Percentiles rank a stretch among this genome's conserved stretches.
phyloP scores from a whole-genome alignment of 202 grass and related monocot genomes.

The Miscanthus sacchariflorus region DNA sequence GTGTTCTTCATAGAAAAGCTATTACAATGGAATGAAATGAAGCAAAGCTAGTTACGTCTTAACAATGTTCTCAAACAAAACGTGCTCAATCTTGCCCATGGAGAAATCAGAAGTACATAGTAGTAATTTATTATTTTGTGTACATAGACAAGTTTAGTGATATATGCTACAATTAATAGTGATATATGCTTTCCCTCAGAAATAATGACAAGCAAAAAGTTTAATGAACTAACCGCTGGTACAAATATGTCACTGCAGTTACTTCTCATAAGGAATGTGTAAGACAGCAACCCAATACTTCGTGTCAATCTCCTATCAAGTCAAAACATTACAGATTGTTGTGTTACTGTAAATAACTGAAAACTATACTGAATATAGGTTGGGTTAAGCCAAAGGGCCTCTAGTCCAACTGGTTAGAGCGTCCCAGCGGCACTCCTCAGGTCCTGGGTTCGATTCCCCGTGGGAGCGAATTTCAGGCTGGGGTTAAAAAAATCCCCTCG shows the following conservation, averaged over 20 bases:
- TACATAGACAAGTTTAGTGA: neutral
- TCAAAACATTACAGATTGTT: conserved; percentile 27
- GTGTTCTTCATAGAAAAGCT: conserved; percentile 26
- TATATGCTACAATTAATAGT: neutral
- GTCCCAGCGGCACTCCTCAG: too few species aligned
- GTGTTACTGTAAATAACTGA: neutral
- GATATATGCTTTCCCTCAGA: neutral
- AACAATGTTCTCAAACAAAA: neutral
- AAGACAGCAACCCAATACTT: conserved; percentile 88
- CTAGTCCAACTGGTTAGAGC: too few species aligned
- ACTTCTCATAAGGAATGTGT: conserved; percentile 69
- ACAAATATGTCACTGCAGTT: conserved; percentile 76
- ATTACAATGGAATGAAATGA: conserved; percentile 6
- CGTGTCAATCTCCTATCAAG: conserved; percentile 66
- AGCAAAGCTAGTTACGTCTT: conserved; percentile 6
- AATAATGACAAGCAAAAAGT: neutral
- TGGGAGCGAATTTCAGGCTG: too few species aligned
- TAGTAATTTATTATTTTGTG: neutral
- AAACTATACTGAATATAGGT: conserved; percentile 16
- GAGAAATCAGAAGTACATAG: conserved; percentile 3
- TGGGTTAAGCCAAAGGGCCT: neutral
- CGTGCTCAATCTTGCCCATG: neutral
- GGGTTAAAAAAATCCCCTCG: too few species aligned
- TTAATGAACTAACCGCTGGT: conserved; percentile 64
- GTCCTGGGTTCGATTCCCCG: too few species aligned